Evolutionary conservation across 371 early-diverging fungal species (phyloP).

Genomic region (Syncephalastrum racemosum): DNA sequence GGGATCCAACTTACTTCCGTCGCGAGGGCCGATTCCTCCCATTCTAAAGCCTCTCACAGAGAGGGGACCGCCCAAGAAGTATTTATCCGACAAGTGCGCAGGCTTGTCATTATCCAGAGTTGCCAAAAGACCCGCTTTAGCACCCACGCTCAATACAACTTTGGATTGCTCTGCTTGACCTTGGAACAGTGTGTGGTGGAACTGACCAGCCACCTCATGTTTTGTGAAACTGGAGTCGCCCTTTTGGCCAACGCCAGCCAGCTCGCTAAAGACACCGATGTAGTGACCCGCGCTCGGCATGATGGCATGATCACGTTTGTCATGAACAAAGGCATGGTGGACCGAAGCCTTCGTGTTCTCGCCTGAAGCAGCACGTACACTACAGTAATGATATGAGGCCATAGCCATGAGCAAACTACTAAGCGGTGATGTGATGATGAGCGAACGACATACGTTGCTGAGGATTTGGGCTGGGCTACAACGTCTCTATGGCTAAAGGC

Average conservation of each 20-base stretch:
- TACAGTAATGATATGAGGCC: slow-evolving; percentile 24
- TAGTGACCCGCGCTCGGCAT: slow-evolving; percentile 76
- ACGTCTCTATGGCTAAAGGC: slow-evolving; percentile 74
- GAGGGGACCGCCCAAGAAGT: slow-evolving; percentile 85
- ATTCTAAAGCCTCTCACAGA: slow-evolving; percentile 86
- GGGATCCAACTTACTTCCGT: slow-evolving; percentile 53
- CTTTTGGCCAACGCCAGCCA: slow-evolving; percentile 63
- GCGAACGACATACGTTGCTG: slow-evolving; percentile 53
- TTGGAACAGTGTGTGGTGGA: slow-evolving; percentile 25
- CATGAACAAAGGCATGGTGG: slow-evolving; percentile 63
- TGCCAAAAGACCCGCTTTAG: slow-evolving; percentile 62
- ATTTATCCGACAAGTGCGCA: slow-evolving; percentile 76
- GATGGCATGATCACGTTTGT: slow-evolving; percentile 71
- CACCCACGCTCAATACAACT: slow-evolving; percentile 37
- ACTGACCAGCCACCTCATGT: slow-evolving; percentile 62
- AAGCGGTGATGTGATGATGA: not conserved
- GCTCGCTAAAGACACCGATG: slow-evolving; percentile 47
- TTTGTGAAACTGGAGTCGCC: slow-evolving; percentile 81
- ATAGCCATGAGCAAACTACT: not conserved
- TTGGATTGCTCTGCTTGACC: not conserved
- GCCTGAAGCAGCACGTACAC: slow-evolving; percentile 84
- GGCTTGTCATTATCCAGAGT: slow-evolving; percentile 40
- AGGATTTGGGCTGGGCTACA: slow-evolving; percentile 64
- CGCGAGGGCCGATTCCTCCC: slow-evolving; percentile 85
- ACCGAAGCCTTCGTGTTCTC: slow-evolving; percentile 79